Conservation (phyloP, 192 early-diverging fungal genomes). For the Backusella luteola region DNA sequence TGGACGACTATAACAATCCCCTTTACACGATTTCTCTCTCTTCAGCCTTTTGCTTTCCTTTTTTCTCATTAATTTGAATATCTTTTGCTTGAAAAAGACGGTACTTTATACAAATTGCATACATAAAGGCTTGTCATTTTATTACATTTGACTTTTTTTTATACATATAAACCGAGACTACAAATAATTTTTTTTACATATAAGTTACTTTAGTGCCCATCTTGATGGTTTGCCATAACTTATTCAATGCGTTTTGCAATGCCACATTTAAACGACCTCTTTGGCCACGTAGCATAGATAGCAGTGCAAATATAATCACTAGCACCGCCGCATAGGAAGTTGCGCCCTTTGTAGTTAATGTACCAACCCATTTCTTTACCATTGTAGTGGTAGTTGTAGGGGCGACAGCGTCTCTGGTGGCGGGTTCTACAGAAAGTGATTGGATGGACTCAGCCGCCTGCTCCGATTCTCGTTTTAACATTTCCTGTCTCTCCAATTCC, state of each 20-base stretch:
- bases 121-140: too few species aligned
- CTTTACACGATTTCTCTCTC: too few species aligned
- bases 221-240: constrained; percentile 35
- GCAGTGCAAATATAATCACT: constrained; percentile 15
- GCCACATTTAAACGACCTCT: constrained; percentile 10
- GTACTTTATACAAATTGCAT: too few species aligned
- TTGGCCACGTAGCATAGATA: constrained; percentile 15
- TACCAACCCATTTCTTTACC: constrained; percentile 20
- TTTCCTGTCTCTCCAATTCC: constrained; percentile 12
- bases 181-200: constrained; percentile 17
- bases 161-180: background rate
- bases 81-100: too few species aligned
- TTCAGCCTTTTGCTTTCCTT: too few species aligned
- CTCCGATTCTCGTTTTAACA: constrained; percentile 1
- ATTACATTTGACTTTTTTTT: background rate
- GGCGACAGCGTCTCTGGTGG: background rate
- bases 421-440: background rate
- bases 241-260: constrained; percentile 11
- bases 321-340: constrained; percentile 17
- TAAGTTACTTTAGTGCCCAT: constrained; percentile 45
- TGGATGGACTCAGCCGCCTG: background rate
- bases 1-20: too few species aligned
- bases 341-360: constrained; percentile 7
- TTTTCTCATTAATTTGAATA: too few species aligned
- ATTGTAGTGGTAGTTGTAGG: background rate